Evolutionary conservation across 2,329 filamentous ascomycete genomes (phyloP).

Genomic region (Phialemonium atrogriseum): DNA sequence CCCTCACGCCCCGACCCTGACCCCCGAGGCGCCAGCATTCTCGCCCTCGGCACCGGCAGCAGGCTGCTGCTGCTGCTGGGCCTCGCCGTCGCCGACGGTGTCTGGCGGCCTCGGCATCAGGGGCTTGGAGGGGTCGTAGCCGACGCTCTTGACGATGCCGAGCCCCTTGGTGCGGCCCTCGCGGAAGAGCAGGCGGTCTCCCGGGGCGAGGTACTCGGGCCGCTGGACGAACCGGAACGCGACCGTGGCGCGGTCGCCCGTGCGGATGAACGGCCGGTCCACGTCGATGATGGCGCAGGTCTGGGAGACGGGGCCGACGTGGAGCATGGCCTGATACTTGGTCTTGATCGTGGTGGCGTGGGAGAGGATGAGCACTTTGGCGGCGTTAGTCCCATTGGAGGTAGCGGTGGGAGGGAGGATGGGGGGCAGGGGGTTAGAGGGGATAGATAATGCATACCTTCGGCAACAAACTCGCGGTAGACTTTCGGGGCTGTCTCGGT

Average conservation of each 20-base stretch:
- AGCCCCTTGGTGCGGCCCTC: constrained; percentile 93
- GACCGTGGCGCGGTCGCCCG: constrained; percentile 86
- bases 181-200: constrained; percentile 84
- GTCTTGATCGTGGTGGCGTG: constrained; percentile 96
- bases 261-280: constrained; percentile 89
- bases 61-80: too few relatives aligned
- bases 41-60: too few relatives aligned
- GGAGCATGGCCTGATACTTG: constrained; percentile 96
- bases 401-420: not conserved
- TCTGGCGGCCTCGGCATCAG: constrained; percentile 21
- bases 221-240: constrained; percentile 92
- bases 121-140: constrained; percentile 64
- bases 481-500: constrained; percentile 63
- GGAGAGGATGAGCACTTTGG: constrained; percentile 75
- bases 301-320: constrained; percentile 89
- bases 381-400: constrained; percentile 2
- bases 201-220: constrained; percentile 83
- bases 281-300: constrained; percentile 97
- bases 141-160: constrained; percentile 85
- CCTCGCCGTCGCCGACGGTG: too few relatives aligned
- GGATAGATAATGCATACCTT: constrained; percentile 40
- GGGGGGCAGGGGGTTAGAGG: not conserved
- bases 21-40: too few relatives aligned
- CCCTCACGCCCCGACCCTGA: too few relatives aligned
- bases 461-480: constrained; percentile 68